Conservation (phyloP, 768 basidiomycete species). For the Kwoniella pini region DNA sequence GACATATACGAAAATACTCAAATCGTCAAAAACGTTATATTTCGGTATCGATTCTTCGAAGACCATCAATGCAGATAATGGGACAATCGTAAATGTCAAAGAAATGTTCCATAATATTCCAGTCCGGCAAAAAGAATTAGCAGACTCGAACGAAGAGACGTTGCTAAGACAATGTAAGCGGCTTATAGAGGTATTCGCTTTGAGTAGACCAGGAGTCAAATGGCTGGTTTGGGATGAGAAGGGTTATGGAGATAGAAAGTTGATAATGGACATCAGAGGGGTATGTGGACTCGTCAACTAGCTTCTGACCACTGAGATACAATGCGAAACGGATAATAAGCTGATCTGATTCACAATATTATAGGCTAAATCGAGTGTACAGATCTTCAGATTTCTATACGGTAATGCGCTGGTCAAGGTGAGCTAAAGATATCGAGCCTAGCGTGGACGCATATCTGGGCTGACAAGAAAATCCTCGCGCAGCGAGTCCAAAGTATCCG, state of each 20-base stretch:
- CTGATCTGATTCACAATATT: too few relatives aligned
- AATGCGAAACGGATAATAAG: too few relatives aligned
- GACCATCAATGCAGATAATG: conserved; percentile 66
- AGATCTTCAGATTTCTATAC: conserved; percentile 71
- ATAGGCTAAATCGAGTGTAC: conserved; percentile 67
- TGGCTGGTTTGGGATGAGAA: conserved; percentile 64
- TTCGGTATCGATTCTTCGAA: conserved; percentile 62
- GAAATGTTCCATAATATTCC: conserved; percentile 86
- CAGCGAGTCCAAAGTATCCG: conserved; percentile 67
- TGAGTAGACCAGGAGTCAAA: conserved; percentile 69
- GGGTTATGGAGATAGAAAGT: conserved; percentile 15
- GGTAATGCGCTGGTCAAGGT: conserved; percentile 74
- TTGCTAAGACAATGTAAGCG: conserved; percentile 66
- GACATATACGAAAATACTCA: conserved; percentile 75
- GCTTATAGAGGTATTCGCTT: conserved; percentile 71
- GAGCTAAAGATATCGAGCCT: background rate
- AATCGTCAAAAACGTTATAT: conserved; percentile 71
- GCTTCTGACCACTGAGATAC: background rate
- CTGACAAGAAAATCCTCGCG: conserved; percentile 10
- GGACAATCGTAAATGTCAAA: conserved; percentile 78
- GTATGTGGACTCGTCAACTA: conserved; percentile 57
- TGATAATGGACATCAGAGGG: conserved; percentile 66
- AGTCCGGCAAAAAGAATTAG: conserved; percentile 18
- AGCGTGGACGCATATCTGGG: conserved; percentile 14
- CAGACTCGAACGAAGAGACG: background rate